A percentile compares a stretch with the other conserved stretches of the same genome.
Conservation (phyloP, 768 basidiomycete genomes). For the Termitomyces sp. region DNA sequence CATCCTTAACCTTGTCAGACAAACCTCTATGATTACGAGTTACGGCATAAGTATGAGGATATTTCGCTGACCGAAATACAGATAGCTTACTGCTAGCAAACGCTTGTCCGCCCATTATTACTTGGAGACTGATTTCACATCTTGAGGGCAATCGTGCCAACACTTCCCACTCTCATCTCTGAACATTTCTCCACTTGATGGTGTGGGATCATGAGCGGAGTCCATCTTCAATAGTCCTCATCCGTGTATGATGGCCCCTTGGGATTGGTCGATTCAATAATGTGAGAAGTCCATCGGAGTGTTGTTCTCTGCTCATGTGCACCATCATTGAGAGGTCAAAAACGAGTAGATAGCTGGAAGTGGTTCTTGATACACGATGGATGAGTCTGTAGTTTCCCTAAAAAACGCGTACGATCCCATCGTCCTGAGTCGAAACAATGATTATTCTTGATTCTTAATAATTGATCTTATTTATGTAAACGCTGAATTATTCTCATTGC, state of each 20-base stretch:
- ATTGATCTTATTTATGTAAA: neutral
- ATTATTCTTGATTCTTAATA: neutral
- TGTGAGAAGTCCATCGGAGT: neutral
- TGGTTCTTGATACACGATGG: neutral
- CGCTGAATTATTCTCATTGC: neutral
- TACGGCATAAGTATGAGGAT: too few relatives aligned
- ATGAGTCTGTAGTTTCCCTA: neutral
- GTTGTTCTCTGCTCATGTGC: neutral
- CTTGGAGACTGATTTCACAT: neutral
- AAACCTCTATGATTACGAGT: neutral
- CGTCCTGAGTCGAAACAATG: neutral
- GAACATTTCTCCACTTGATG: neutral
- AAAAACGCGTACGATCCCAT: neutral
- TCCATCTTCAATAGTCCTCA: neutral
- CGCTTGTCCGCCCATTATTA: neutral
- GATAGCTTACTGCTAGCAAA: neutral
- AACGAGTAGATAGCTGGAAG: neutral
- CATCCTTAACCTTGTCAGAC: neutral
- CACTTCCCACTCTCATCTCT: neutral
- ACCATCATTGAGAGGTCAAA: neutral
- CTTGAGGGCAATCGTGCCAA: neutral
- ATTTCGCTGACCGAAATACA: neutral
- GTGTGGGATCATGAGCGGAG: neutral
- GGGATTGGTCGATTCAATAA: neutral
- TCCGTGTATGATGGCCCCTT: neutral